Conservation (phyloP, 257 asterid species). For the Asclepias syriaca region DNA sequence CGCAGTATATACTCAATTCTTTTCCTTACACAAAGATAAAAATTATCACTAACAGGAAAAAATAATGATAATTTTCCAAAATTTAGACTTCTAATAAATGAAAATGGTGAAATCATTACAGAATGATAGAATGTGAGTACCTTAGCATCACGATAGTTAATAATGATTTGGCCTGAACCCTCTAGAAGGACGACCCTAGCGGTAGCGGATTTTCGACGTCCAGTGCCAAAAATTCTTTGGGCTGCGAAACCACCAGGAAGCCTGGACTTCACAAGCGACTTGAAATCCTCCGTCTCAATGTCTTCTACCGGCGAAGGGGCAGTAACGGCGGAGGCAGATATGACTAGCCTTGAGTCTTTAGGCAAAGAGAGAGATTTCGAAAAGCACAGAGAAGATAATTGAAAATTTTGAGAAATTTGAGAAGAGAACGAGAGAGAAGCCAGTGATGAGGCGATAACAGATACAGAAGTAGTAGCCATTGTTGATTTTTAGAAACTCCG, state of each 20-base stretch:
- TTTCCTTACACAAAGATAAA: no score
- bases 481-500: conserved; percentile 14
- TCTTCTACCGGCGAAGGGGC: conserved; percentile 36
- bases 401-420: conserved; percentile 52
- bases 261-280: conserved; percentile 65
- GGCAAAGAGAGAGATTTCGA: conserved; percentile 33
- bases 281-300: conserved; percentile 50
- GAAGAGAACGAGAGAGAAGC: conserved; percentile 84
- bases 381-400: conserved; percentile 30
- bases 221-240: conserved; percentile 77
- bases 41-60: no score
- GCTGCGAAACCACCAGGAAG: conserved; percentile 98
- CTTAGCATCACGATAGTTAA: conserved; percentile 89
- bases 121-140: conserved; percentile 23
- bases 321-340: conserved; percentile 41
- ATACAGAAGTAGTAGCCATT: conserved; percentile 51
- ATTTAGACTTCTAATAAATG: background rate
- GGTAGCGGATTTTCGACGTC: conserved; percentile 82
- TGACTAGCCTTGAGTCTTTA: conserved; percentile 30
- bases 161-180: conserved; percentile 77
- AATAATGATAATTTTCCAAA: background rate
- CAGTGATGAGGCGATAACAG: conserved; percentile 66
- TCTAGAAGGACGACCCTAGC: conserved; percentile 97
- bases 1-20: no score
- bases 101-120: background rate